A percentile compares a stretch with the other conserved stretches of the same genome.
Conservation (phyloP, 441 rosid genomes). For the Aleurites moluccanus region DNA sequence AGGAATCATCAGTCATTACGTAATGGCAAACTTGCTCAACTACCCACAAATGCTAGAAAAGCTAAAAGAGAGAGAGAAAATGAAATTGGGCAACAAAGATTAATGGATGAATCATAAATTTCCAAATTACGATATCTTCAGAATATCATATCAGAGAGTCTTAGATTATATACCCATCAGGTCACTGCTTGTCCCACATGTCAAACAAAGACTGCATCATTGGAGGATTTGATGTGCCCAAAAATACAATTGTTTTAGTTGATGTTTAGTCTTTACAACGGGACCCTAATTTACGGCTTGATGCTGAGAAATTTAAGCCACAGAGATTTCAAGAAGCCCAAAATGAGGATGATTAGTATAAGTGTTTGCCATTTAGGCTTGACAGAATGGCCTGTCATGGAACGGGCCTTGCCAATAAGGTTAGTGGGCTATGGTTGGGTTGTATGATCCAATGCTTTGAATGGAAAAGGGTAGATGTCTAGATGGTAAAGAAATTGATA, state of each 20-base stretch:
- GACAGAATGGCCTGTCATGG: conserved; percentile 28
- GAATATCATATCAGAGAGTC: conserved; percentile 40
- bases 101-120: conserved; percentile 46
- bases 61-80: conserved; percentile 32
- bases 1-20: too few relatives aligned
- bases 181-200: conserved; percentile 44
- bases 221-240: conserved; percentile 38
- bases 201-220: conserved; percentile 41
- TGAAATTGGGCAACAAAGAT: conserved; percentile 26
- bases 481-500: conserved; percentile 38
- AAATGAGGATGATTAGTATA: conserved; percentile 13
- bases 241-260: conserved; percentile 35
- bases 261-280: conserved; percentile 48
- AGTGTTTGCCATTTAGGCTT: conserved; percentile 38
- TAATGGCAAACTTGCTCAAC: too few relatives aligned
- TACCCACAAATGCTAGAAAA: too few relatives aligned
- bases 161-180: conserved; percentile 45
- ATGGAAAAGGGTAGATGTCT: conserved; percentile 39
- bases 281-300: conserved; percentile 43
- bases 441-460: conserved; percentile 54
- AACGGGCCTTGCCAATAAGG: conserved; percentile 1
- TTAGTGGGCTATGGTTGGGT: conserved; percentile 32
- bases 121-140: conserved; percentile 43
- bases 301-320: conserved; percentile 42
- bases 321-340: conserved; percentile 39